These are phyloP conservation scores for Cinnamomum micranthum DNA, from an alignment of 164 flowering plant genomes.

Conservation along the genomic window DNA sequence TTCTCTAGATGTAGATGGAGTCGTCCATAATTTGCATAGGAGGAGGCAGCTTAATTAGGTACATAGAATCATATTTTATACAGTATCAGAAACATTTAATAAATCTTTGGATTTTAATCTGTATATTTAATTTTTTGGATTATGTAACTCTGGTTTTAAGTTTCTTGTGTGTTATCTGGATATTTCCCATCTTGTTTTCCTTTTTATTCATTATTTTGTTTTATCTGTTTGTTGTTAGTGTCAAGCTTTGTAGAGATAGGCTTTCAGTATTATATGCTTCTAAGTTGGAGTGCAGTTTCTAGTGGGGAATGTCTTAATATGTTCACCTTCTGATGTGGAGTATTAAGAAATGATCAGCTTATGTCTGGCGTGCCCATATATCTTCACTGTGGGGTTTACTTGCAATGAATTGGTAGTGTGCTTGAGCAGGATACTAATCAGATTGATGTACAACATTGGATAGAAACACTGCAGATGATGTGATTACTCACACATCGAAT, in stretches of 20 bases:
- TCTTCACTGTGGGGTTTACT: no score
- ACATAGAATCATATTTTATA: neutral
- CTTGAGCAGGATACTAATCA: no score
- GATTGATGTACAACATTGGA: no score
- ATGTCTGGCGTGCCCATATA: no score
- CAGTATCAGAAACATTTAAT: neutral
- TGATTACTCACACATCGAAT: no score
- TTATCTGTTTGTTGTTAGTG: neutral
- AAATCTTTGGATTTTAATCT: neutral
- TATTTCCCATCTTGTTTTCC: neutral
- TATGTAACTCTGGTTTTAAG: neutral
- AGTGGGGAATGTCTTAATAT: neutral
- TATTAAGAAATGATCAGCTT: no score
- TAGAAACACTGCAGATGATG: no score
- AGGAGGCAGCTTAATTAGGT: constrained; percentile 25
- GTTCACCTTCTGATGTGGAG: neutral
- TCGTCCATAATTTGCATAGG: constrained; percentile 16
- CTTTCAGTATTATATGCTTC: neutral
- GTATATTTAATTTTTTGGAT: neutral
- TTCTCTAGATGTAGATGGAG: constrained; percentile 27
- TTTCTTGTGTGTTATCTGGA: neutral
- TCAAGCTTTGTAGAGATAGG: neutral
- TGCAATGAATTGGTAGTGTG: no score
- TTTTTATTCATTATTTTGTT: neutral
- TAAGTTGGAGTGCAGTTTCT: neutral